Percentiles rank a stretch among this genome's conserved stretches.
Conservation (phyloP, 108 stramenopile genomes). For the Halocafeteria seosinensis region DNA sequence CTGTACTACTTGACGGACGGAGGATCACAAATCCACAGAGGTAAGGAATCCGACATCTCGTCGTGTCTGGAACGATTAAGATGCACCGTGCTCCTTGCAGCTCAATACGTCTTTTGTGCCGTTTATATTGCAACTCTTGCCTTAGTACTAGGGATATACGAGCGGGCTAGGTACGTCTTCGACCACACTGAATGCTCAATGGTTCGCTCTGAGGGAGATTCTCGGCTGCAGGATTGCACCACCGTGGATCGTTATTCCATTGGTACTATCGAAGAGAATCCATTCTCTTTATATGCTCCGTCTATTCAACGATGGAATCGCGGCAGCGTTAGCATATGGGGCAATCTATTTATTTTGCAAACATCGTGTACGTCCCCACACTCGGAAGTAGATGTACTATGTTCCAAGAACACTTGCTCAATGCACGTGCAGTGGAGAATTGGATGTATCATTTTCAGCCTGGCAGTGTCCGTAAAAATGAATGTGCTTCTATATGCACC, state of each 20-base stretch:
- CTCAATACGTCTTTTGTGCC: slow-evolving; percentile 58
- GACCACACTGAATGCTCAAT: slow-evolving; percentile 9
- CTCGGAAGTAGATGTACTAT: too few relatives aligned
- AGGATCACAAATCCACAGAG: slow-evolving; percentile 39
- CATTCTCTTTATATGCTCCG: slow-evolving; percentile 87
- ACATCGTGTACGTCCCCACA: too few relatives aligned
- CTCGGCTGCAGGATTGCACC: neutral
- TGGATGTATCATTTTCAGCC: slow-evolving; percentile 63
- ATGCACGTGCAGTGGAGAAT: slow-evolving; percentile 58
- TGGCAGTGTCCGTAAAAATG: slow-evolving; percentile 88
- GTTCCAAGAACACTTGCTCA: too few relatives aligned
- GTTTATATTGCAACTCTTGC: slow-evolving; percentile 51
- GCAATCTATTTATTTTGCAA: slow-evolving; percentile 48
- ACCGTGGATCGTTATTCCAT: slow-evolving; percentile 49
- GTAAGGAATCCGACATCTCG: too few relatives aligned
- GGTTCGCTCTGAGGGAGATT: neutral
- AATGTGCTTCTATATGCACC: slow-evolving; percentile 86
- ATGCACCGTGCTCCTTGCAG: too few relatives aligned
- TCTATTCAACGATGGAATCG: slow-evolving; percentile 86
- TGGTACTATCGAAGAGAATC: slow-evolving; percentile 63
- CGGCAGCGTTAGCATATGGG: slow-evolving; percentile 59
- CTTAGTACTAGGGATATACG: slow-evolving; percentile 56
- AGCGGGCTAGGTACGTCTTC: slow-evolving; percentile 25
- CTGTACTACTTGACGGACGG: slow-evolving; percentile 45
- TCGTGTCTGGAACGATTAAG: too few relatives aligned